Conservation (phyloP, 2,329 filamentous ascomycete species). For the Pestalotiopsis sp. region DNA sequence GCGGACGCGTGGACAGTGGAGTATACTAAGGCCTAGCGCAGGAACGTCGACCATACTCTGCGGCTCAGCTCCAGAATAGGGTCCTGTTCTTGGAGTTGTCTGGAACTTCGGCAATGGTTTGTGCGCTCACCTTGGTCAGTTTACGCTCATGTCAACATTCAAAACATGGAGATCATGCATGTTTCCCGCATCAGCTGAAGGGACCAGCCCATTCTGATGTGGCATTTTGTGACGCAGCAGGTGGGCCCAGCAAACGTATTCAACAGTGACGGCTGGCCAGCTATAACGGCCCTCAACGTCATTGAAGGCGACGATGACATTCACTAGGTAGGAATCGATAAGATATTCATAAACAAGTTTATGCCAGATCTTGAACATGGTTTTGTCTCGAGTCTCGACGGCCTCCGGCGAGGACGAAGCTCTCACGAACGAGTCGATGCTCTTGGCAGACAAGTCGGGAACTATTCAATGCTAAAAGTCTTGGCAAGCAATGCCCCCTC, state of each 20-base stretch:
- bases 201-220: neutral
- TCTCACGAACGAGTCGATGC: neutral
- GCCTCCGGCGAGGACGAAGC: neutral
- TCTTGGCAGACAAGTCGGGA: neutral
- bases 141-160: neutral
- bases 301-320: neutral
- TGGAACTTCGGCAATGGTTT: neutral
- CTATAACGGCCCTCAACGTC: neutral
- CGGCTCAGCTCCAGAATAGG: neutral
- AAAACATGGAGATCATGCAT: constrained; percentile 2
- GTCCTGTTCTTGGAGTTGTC: neutral
- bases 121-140: neutral
- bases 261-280: neutral
- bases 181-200: neutral
- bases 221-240: constrained; percentile 1
- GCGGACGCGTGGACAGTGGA: constrained; percentile 8
- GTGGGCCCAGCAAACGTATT: neutral
- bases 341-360: neutral
- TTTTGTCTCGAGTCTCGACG: neutral
- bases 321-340: neutral
- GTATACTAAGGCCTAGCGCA: constrained; percentile 3
- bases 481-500: neutral
- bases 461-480: neutral
- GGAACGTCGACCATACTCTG: neutral
- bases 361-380: neutral